These are phyloP conservation scores for Sporothrix brasiliensis DNA, from an alignment of 2,329 filamentous ascomycete species.

Conservation along the genomic window DNA sequence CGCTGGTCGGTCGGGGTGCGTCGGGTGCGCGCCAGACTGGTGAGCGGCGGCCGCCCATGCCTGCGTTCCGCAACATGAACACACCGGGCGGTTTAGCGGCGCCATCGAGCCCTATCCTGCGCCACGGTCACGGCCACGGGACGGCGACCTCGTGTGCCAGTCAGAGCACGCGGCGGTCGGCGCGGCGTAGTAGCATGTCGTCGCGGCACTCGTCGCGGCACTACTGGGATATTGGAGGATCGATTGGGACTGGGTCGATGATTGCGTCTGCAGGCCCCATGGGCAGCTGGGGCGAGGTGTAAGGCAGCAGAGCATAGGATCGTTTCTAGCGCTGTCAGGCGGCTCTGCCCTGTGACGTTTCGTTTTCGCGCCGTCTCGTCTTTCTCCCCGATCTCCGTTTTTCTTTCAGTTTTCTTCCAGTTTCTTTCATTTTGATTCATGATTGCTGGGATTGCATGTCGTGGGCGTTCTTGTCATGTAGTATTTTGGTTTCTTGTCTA, in stretches of 20 bases:
- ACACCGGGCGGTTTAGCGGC: conserved; percentile 41
- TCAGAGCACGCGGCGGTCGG: conserved; percentile 78
- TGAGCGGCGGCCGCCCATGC: conserved; percentile 51
- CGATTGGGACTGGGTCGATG: conserved; percentile 73
- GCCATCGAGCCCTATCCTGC: conserved; percentile 52
- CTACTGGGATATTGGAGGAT: conserved; percentile 90
- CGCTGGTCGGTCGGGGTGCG: conserved; percentile 66
- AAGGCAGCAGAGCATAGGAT: not conserved
- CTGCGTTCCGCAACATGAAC: conserved; percentile 42
- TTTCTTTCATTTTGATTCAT: not conserved
- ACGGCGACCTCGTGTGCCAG: conserved; percentile 75
- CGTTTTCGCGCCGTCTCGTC: not conserved
- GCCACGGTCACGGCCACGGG: conserved; percentile 58
- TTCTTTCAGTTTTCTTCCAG: not conserved
- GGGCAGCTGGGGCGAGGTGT: conserved; percentile 80
- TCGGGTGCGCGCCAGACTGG: conserved; percentile 32
- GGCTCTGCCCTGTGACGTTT: not conserved
- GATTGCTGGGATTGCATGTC: conserved; percentile 7
- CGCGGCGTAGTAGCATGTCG: conserved; percentile 62
- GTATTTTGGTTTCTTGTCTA: not conserved
- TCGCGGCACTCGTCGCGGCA: conserved; percentile 54
- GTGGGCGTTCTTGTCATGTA: conserved; percentile 7
- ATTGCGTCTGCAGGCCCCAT: conserved; percentile 68
- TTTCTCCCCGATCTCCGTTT: not conserved
- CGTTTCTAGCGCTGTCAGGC: no score